Percentiles rank a stretch among this genome's conserved stretches.
phyloP scores from a whole-genome alignment of 116 monocot species.

The Posidonia oceanica region DNA sequence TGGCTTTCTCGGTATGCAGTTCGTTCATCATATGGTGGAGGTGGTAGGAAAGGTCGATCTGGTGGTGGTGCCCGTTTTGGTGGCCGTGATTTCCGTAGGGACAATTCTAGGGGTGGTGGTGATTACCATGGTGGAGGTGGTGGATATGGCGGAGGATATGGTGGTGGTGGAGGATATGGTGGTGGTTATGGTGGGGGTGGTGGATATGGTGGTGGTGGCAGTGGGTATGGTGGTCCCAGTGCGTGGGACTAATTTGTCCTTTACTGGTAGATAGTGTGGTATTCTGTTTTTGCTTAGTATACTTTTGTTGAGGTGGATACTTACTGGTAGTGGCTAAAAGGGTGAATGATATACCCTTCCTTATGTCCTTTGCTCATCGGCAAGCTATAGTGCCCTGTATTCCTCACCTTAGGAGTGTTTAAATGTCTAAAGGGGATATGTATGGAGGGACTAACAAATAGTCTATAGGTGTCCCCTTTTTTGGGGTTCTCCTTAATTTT shows the following conservation, averaged over 20 bases:
- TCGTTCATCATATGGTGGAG: conserved; percentile 33
- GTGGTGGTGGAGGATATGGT: conserved; percentile 21
- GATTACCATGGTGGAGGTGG: conserved; percentile 10
- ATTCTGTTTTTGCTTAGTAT: conserved; percentile 1
- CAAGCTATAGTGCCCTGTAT: background rate
- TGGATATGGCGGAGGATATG: conserved; percentile 2
- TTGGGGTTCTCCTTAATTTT: background rate
- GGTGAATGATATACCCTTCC: background rate
- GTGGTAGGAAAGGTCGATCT: conserved; percentile 34
- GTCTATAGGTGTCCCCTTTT: background rate
- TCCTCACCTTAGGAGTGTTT: conserved; percentile 3
- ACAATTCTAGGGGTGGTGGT: conserved; percentile 26
- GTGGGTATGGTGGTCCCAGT: conserved; percentile 29
- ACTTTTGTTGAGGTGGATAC: background rate
- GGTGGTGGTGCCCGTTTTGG: conserved; percentile 43
- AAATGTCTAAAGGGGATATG: background rate
- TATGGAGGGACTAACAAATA: conserved; percentile 6
- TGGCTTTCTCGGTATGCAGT: conserved; percentile 58
- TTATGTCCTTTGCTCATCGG: background rate
- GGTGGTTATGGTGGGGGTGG: conserved; percentile 27
- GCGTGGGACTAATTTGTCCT: conserved; percentile 55
- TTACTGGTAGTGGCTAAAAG: background rate
- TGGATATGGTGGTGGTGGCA: conserved; percentile 9
- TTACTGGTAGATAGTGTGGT: background rate
- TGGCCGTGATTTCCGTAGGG: conserved; percentile 31